Base-by-base conservation (phyloP, 495 filamentous ascomycete species). In the Tuber microsphaerosporum region DNA sequence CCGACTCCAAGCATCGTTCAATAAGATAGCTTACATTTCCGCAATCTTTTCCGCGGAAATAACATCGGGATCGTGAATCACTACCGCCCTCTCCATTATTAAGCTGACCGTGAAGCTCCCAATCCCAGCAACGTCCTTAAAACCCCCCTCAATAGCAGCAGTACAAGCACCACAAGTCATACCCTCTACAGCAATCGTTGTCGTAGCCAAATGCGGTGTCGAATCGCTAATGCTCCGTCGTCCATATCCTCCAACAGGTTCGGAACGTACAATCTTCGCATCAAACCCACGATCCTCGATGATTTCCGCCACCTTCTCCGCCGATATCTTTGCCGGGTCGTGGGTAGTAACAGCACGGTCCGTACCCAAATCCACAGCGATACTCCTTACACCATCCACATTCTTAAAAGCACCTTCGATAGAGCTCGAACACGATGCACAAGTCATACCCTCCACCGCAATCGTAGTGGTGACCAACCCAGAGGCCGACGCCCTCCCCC, bases 101-200 rank as follows among this genome's bases (percentile, higher is more conserved):
- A 99, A 84, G 76, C 94, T 97, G 83, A 99, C 93, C 82, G 94
- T 95, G 85, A 98, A 97, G 81, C 92, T 91, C 61, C 90, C 87
- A 20, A 99, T 84, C 1, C 94, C 96, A 2, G 90, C 85, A 22
- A 94, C 85, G 75, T 89, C 89, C 74, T 90, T 88, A 81, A 98
- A 96, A 3, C 91, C 93, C 71, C 89, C 89, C 83, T 97, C 91
- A 31, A 98, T 88, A 65, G 95, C 94, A 17, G 94, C 92, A 10
- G 94, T 97, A 83, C 95, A 99, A 41, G 94, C 93, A 34, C 94
- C 94, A 81, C 94, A 99, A 7, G 94, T 98, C 95, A 99, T 98
- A 43, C 95, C 95, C 79, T 92, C 92, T 39, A 99, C 89, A 6
- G 90, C 89, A 26, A 99, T 87, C 0, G 93, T 97, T 0, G 94